Percentiles rank a stretch among this genome's conserved stretches.
Conservation (phyloP, 2,329 filamentous ascomycete genomes). For the Aspergillus eucalypticola region DNA sequence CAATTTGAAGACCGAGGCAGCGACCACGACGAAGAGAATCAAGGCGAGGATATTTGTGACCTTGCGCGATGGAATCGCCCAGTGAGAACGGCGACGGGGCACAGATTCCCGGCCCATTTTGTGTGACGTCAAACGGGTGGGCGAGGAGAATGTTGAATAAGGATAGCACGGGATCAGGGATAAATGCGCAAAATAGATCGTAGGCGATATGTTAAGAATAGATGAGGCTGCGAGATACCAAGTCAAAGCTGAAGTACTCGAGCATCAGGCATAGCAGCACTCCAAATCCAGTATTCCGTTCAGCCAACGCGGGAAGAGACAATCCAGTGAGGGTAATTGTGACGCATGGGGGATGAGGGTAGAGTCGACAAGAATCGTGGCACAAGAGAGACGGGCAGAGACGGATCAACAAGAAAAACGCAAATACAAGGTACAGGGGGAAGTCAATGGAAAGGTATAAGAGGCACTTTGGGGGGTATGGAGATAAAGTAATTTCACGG, state of each 20-base stretch:
- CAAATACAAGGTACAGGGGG: neutral
- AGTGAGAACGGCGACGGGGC: neutral
- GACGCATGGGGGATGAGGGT: neutral
- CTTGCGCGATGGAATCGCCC: conserved; percentile 5
- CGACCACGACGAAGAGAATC: conserved; percentile 5
- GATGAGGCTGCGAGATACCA: neutral
- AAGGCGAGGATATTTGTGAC: conserved; percentile 7
- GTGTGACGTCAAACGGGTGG: neutral
- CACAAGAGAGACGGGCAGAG: too few species aligned
- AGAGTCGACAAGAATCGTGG: neutral
- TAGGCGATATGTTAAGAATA: too few species aligned
- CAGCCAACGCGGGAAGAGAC: neutral
- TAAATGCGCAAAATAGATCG: too few species aligned
- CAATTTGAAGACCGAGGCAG: conserved; percentile 10
- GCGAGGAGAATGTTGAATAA: too few species aligned
- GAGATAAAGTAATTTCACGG: neutral
- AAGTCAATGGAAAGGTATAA: neutral
- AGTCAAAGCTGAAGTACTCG: neutral
- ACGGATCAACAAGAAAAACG: neutral
- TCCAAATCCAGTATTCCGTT: neutral
- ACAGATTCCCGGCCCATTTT: neutral
- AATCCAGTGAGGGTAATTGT: neutral
- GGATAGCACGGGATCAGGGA: too few species aligned
- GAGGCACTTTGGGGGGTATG: neutral
- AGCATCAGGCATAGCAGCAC: neutral